These are phyloP conservation scores for Fusarium buharicum DNA, from an alignment of 2,329 filamentous ascomycete genomes.

Conservation along the genomic window DNA sequence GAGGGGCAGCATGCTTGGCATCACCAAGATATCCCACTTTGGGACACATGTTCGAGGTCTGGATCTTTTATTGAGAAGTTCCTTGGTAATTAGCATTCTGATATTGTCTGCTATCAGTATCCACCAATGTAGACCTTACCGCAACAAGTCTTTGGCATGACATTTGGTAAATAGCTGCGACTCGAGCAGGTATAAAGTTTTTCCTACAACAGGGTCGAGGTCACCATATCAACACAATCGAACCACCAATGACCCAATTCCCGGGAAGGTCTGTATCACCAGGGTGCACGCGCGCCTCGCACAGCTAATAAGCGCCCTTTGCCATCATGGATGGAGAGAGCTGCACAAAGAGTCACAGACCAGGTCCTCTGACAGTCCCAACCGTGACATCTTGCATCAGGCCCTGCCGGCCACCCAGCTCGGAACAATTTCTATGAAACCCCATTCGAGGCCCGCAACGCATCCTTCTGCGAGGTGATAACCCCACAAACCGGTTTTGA, in stretches of 20 bases:
- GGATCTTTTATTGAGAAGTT: conserved; percentile 11
- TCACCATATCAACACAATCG: conserved; percentile 27
- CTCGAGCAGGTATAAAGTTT: conserved; percentile 1
- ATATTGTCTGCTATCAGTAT: conserved; percentile 4
- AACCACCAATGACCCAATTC: conserved; percentile 31
- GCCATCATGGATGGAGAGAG: conserved; percentile 2
- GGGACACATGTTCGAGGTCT: conserved; percentile 13
- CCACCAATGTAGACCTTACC: conserved; percentile 29
- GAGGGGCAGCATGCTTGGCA: conserved; percentile 20
- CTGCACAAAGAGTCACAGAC: conserved; percentile 16
- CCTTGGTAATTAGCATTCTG: conserved; percentile 13
- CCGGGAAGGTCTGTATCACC: conserved; percentile 20
- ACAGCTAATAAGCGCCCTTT: conserved; percentile 10
- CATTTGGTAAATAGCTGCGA: conserved; percentile 11
- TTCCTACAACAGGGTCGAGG: conserved; percentile 1
- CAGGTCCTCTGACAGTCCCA: conserved; percentile 14
- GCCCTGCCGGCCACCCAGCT: conserved; percentile 11
- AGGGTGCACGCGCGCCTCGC: conserved; percentile 2
- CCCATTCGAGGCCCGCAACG: conserved; percentile 34
- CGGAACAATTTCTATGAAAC: not conserved
- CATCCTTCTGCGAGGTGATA: conserved; percentile 36
- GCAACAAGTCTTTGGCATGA: conserved; percentile 20
- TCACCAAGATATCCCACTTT: conserved; percentile 5
- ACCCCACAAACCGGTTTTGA: conserved; percentile 38
- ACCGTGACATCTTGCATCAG: not conserved